Percentiles rank a stretch among this genome's conserved stretches.
phyloP scores from a whole-genome alignment of 495 filamentous ascomycete genomes.

The Neurospora terricola region DNA sequence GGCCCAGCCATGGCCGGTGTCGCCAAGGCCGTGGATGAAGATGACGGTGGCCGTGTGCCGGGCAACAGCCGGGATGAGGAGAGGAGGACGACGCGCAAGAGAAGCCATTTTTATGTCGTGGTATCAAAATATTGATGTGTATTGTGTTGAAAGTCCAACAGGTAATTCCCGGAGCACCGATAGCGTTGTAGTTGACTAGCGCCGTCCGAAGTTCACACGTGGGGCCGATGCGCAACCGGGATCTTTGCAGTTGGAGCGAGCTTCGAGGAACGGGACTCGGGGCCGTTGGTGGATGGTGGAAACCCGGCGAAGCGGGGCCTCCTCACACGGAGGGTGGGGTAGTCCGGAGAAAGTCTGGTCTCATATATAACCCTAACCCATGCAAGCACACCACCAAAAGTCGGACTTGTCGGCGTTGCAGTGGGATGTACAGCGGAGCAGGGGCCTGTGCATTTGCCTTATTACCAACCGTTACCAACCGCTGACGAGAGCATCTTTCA shows the following conservation, averaged over 20 bases:
- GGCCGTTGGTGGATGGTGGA: background rate
- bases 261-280: background rate
- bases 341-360: background rate
- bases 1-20: constrained; percentile 61
- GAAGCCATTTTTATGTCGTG: constrained; percentile 18
- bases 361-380: background rate
- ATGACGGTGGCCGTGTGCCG: constrained; percentile 93
- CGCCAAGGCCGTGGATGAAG: constrained; percentile 80
- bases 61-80: constrained; percentile 78
- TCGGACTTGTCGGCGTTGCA: background rate
- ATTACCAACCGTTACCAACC: background rate
- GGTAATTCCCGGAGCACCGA: background rate
- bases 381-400: background rate
- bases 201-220: background rate
- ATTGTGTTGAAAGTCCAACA: background rate
- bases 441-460: background rate
- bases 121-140: background rate
- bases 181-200: background rate
- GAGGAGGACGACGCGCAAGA: constrained; percentile 22
- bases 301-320: background rate
- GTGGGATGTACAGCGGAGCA: background rate
- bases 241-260: background rate
- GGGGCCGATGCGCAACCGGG: background rate
- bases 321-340: background rate
- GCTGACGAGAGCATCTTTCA: background rate